Percentiles rank a stretch among this genome's conserved stretches.
These are phyloP conservation scores for Aureobasidium sp. DNA, from an alignment of 2,329 filamentous ascomycete genomes.

Conservation along the genomic window DNA sequence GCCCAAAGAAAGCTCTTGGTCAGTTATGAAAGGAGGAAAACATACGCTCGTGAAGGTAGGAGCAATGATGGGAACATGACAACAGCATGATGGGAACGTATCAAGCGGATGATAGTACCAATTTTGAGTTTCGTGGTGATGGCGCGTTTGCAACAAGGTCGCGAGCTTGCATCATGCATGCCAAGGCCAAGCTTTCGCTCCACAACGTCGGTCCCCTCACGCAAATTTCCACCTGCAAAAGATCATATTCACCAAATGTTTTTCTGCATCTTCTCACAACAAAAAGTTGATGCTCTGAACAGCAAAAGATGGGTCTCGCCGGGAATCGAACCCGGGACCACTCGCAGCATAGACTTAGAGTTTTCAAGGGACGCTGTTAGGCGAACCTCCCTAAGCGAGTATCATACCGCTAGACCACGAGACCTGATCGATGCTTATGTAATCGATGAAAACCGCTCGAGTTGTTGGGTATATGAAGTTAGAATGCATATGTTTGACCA, in stretches of 20 bases:
- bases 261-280: background rate
- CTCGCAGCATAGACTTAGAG: slow-evolving; percentile 10
- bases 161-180: too few relatives aligned
- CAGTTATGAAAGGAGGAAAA: too few relatives aligned
- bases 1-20: too few relatives aligned
- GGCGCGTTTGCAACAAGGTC: too few relatives aligned
- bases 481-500: too few relatives aligned
- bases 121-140: too few relatives aligned
- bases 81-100: too few relatives aligned
- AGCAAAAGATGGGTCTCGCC: background rate
- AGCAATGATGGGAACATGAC: too few relatives aligned
- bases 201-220: too few relatives aligned
- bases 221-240: background rate
- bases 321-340: slow-evolving; percentile 13
- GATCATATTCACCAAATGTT: background rate
- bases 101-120: too few relatives aligned
- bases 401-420: slow-evolving; percentile 15
- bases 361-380: background rate
- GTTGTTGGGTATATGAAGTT: background rate
- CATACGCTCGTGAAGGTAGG: too few relatives aligned
- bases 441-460: background rate
- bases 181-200: too few relatives aligned
- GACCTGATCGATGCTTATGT: background rate
- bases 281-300: background rate
- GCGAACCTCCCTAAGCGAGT: slow-evolving; percentile 12